Base-by-base conservation (phyloP, 2,329 filamentous ascomycete genomes). In the Daldinia sp. region DNA sequence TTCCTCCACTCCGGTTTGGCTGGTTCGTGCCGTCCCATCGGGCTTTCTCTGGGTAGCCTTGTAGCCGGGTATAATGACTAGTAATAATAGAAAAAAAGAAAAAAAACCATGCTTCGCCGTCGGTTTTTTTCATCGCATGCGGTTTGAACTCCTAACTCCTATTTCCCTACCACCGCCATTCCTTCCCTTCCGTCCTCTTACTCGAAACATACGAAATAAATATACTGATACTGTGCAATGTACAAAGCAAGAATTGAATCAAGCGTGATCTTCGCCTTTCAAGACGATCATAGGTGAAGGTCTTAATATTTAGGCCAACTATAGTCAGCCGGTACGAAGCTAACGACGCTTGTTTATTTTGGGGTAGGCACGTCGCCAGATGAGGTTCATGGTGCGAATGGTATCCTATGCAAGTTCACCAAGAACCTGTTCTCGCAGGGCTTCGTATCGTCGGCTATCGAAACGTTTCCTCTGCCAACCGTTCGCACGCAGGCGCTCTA, bases 381-480 rank as follows among this genome's bases (percentile, higher is more conserved):
- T 23, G 13, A 23, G 9, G 39, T 27, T 2, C 39, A 25, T 27
- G 13, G 39, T 11, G 19, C 19, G 39, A 27, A 45, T 11, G 27
- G 23, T 23, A 25, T 45, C 52, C 72, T 62, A 77, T 11, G 71
- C 64, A 6, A 87, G 74, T 69, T 87, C 85, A 1, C 81, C 80
- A 57, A 87, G 74, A 13, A 62, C 64, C 25, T 67, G 64, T 47
- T 67, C 64, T 29, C 64, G 64, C 7, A 87, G 76, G 17, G 79
- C 78, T 71, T 85, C 81, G 69, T 88, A 87, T 34, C 82, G 78
- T 43, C 76, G 73, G 4, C 76, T 75, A 63, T 88, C 82, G 66
- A 88, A 88, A 19, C 85, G 80, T 67, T 81, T 81, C 25, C 85
- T 77, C 69, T 80, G 80, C 85, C 85, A 87, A 2, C 84, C 84